phyloP scores from a whole-genome alignment of 169 alveolate species.

The Babesia ovata region DNA sequence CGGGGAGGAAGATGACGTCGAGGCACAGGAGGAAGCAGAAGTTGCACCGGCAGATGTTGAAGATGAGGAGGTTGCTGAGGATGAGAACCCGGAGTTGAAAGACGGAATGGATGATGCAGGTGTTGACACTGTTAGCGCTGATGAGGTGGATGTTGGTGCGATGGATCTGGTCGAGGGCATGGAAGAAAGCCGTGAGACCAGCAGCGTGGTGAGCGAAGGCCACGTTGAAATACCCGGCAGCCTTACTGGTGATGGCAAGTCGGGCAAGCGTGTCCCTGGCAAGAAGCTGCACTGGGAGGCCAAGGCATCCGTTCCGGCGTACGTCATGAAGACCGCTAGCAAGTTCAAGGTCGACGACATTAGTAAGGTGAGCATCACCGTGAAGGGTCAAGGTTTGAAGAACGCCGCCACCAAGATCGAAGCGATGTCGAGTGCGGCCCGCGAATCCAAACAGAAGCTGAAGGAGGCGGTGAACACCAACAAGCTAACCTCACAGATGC shows the following conservation, averaged over 20 bases:
- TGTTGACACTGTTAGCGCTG: slow-evolving; percentile 1
- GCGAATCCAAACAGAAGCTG: slow-evolving; percentile 19
- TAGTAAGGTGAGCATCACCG: slow-evolving; percentile 13
- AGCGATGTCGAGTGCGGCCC: slow-evolving; percentile 4
- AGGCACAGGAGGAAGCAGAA: background rate
- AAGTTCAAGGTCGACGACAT: slow-evolving; percentile 48
- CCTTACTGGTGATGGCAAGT: background rate
- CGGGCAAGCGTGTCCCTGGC: background rate
- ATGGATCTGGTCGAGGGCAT: background rate
- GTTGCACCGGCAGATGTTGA: background rate
- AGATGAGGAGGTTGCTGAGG: slow-evolving; percentile 4
- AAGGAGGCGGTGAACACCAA: slow-evolving; percentile 35
- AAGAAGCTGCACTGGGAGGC: slow-evolving; percentile 67
- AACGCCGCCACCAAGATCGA: slow-evolving; percentile 41
- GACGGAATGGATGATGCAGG: background rate
- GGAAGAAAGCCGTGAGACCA: background rate
- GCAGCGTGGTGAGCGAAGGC: background rate
- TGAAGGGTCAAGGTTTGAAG: slow-evolving; percentile 46
- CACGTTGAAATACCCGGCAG: slow-evolving; percentile 13
- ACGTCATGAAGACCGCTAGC: slow-evolving; percentile 35
- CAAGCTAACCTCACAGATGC: slow-evolving; percentile 3
- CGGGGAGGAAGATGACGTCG: background rate
- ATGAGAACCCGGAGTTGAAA: background rate
- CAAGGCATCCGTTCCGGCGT: slow-evolving; percentile 63
- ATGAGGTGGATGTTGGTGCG: background rate